These are phyloP conservation scores for Boletus sp. DNA, from an alignment of 768 basidiomycete species.

Conservation along the genomic window DNA sequence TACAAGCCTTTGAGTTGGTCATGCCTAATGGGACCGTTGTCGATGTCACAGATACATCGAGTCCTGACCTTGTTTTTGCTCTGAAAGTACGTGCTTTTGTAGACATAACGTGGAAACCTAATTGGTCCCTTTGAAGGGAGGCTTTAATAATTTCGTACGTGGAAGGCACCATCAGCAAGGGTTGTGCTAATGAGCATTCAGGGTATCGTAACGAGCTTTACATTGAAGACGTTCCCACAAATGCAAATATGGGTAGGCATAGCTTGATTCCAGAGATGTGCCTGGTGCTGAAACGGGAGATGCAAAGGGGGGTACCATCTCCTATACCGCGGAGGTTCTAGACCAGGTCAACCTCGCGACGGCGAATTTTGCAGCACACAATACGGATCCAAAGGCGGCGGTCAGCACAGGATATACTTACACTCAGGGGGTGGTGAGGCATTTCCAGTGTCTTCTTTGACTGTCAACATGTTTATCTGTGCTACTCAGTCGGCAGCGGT, in stretches of 20 bases:
- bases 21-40: constrained; percentile 42
- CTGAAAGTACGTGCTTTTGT: neutral
- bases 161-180: neutral
- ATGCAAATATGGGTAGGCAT: neutral
- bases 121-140: neutral
- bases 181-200: neutral
- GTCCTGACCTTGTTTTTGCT: constrained; percentile 42
- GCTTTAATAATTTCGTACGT: neutral
- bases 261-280: neutral
- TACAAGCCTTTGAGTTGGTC: constrained; percentile 56
- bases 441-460: neutral
- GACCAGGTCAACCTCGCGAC: constrained; percentile 9
- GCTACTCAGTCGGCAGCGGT: constrained; percentile 10
- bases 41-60: constrained; percentile 30
- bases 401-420: constrained; percentile 45
- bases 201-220: neutral
- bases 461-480: neutral
- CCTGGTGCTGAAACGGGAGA: neutral
- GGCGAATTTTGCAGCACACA: constrained; percentile 9
- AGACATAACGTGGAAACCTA: neutral
- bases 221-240: neutral
- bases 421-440: neutral
- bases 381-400: constrained; percentile 13
- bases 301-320: constrained; percentile 47
- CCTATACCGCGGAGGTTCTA: constrained; percentile 10